phyloP scores from a whole-genome alignment of 75 land plant species.

The Cupressus sempervirens region DNA sequence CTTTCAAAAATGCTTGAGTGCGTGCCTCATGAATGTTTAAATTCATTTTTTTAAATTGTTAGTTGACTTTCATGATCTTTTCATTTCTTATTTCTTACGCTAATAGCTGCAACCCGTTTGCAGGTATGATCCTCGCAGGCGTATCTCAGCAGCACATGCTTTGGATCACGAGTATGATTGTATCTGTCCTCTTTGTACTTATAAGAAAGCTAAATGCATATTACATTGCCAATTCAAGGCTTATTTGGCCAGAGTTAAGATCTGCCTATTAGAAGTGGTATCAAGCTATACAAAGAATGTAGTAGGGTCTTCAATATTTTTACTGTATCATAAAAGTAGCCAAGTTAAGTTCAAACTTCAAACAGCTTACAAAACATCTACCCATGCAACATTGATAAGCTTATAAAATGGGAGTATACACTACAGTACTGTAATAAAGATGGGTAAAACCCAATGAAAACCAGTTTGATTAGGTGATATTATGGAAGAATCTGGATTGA shows the following conservation, averaged over 20 bases:
- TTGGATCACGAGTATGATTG: constrained; percentile 80
- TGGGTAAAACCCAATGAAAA: neutral
- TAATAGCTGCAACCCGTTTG: constrained; percentile 8
- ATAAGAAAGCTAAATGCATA: neutral
- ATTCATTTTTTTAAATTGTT: neutral
- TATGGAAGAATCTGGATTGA: neutral
- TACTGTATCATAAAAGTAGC: neutral
- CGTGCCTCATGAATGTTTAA: constrained; percentile 6
- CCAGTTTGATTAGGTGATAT: neutral
- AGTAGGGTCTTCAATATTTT: neutral
- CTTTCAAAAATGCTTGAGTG: constrained; percentile 94
- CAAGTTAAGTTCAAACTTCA: neutral
- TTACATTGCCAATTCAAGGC: neutral
- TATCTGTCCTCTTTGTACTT: constrained; percentile 4
- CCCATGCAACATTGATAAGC: neutral
- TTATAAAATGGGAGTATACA: neutral
- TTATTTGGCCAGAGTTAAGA: neutral
- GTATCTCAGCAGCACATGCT: constrained; percentile 94
- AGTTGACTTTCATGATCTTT: neutral
- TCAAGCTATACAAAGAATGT: neutral
- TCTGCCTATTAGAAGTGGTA: neutral
- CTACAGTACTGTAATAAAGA: neutral
- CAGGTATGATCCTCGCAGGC: constrained; percentile 92
- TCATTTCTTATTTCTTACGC: neutral
- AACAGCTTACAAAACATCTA: neutral